Conservation (phyloP, 1,284 basidiomycete genomes). For the Leccinum solheimii region DNA sequence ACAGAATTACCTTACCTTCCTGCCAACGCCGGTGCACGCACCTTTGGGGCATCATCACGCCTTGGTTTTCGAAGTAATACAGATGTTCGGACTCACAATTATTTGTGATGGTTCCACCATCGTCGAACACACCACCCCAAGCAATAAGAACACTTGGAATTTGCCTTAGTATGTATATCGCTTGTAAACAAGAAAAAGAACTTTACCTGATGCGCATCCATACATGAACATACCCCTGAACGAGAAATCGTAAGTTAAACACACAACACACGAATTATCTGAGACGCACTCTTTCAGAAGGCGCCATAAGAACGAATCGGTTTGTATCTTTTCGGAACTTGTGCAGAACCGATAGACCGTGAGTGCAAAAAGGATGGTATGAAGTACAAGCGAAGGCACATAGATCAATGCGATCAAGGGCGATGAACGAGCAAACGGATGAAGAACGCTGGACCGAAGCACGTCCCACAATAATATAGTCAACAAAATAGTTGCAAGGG, state of each 20-base stretch:
- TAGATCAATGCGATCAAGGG: conserved; percentile 10
- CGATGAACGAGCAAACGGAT: neutral
- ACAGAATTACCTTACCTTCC: conserved; percentile 15
- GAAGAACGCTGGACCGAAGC: neutral
- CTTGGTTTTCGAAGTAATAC: neutral
- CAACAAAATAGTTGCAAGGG: neutral
- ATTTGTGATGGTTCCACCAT: conserved; percentile 15
- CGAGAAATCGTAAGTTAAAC: neutral
- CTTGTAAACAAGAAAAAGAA: neutral
- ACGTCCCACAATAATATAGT: neutral
- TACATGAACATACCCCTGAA: conserved; percentile 20
- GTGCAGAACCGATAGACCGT: conserved; percentile 14
- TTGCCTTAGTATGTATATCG: neutral
- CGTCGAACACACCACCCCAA: conserved; percentile 9
- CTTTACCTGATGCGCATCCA: conserved; percentile 6
- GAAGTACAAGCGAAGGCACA: conserved; percentile 9
- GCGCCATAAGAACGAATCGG: conserved; percentile 14
- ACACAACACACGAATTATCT: neutral
- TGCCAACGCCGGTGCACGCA: conserved; percentile 5
- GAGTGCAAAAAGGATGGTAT: conserved; percentile 12
- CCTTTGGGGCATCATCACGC: neutral
- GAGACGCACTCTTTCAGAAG: conserved; percentile 17
- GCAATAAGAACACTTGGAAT: conserved; percentile 7
- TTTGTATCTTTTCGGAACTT: conserved; percentile 8
- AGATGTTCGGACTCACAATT: neutral